Evolutionary conservation across 257 asterid species (phyloP).

Genomic region (Salvia hispanica): DNA sequence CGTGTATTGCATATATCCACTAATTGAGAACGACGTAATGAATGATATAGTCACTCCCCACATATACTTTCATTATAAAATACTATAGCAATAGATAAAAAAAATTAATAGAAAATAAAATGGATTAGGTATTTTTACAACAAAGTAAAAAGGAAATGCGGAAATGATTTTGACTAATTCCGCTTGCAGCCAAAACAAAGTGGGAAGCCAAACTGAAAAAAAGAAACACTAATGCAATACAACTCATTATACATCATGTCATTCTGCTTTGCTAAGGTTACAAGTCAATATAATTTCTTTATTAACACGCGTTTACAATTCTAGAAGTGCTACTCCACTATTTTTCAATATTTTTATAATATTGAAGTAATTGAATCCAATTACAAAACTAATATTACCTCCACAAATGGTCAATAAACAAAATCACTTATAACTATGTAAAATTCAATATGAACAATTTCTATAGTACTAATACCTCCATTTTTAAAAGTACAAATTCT

Average conservation of each 20-base stretch:
- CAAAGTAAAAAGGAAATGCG: background rate
- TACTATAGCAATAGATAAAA: background rate
- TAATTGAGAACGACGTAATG: too few relatives aligned
- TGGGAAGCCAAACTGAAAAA: background rate
- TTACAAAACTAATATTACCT: too few relatives aligned
- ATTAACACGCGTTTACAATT: conserved; percentile 25
- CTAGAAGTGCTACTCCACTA: background rate
- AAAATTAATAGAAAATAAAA: background rate
- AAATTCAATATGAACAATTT: too few relatives aligned
- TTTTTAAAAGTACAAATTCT: too few relatives aligned
- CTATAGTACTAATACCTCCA: too few relatives aligned
- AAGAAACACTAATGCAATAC: conserved; percentile 21
- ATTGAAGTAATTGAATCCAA: background rate
- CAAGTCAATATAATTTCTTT: conserved; percentile 17
- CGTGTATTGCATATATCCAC: too few relatives aligned
- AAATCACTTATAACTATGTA: too few relatives aligned
- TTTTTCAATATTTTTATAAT: background rate
- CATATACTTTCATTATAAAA: background rate
- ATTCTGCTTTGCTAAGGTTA: conserved; percentile 25
- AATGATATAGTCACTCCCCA: background rate
- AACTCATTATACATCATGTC: conserved; percentile 20
- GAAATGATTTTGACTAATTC: background rate
- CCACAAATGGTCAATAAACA: too few relatives aligned
- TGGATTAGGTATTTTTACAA: background rate
- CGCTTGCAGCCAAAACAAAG: background rate